Percentiles rank a stretch among this genome's conserved stretches.
These are phyloP conservation scores for Prunus kanzakura DNA, from an alignment of 306 rosid species.

Conservation along the genomic window DNA sequence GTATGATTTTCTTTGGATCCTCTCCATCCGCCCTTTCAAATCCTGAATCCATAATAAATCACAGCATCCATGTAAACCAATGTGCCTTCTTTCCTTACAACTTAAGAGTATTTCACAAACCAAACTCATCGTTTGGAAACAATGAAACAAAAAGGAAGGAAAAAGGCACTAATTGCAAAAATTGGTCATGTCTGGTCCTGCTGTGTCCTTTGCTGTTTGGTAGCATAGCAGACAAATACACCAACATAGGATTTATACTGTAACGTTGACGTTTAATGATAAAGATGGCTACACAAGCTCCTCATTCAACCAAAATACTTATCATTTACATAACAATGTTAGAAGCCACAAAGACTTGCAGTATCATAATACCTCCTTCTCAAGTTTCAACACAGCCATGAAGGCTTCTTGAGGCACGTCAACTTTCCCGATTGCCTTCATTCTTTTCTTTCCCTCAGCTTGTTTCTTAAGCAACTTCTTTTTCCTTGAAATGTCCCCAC, in stretches of 20 bases:
- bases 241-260: no score
- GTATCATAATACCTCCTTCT: conserved; percentile 77
- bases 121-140: neutral
- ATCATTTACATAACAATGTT: neutral
- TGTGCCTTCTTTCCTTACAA: no score
- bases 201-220: neutral
- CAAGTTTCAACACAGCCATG: conserved; percentile 96
- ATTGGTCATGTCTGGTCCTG: neutral
- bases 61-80: neutral
- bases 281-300: neutral
- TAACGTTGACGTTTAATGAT: neutral
- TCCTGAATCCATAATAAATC: conserved; percentile 33
- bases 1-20: neutral
- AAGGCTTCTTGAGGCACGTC: conserved; percentile 97
- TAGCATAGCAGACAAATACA: no score
- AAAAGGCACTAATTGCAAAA: no score
- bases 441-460: conserved; percentile 97
- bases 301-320: neutral
- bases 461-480: conserved; percentile 92
- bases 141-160: no score
- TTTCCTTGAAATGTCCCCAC: conserved; percentile 85
- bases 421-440: conserved; percentile 91
- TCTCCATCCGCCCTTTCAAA: conserved; percentile 31
- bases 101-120: no score
- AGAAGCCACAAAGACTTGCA: conserved; percentile 11